Conservation (phyloP, 805 yeast genomes). For the Lachancea lanzarotensis region DNA sequence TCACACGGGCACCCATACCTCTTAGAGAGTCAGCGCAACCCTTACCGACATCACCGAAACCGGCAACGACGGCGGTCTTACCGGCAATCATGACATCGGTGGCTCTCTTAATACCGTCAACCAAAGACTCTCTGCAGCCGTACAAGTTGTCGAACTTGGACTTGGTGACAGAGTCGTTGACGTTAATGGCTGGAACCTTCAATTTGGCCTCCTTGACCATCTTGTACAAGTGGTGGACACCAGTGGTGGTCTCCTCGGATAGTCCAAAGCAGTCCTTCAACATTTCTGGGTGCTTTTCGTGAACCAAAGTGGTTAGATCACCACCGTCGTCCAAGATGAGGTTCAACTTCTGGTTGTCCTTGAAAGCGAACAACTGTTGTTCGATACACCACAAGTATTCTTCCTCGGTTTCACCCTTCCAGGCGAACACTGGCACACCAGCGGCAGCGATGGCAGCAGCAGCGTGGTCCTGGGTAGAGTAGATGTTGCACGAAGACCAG, state of each 20-base stretch:
- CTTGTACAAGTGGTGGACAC: slow-evolving; percentile 98
- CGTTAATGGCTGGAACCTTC: slow-evolving; percentile 99
- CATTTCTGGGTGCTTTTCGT: slow-evolving; percentile 97
- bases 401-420: slow-evolving; percentile 99
- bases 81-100: slow-evolving; percentile 99
- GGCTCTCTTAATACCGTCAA: slow-evolving; percentile 99
- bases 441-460: slow-evolving; percentile 99
- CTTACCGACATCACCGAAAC: slow-evolving; percentile 99
- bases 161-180: slow-evolving; percentile 97
- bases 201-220: slow-evolving; percentile 81
- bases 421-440: slow-evolving; percentile 98
- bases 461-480: slow-evolving; percentile 99
- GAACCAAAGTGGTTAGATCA: slow-evolving; percentile 93
- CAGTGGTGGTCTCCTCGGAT: slow-evolving; percentile 99
- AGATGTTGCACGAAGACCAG: slow-evolving; percentile 98
- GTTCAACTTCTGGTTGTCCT: slow-evolving; percentile 91
- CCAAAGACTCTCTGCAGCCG: slow-evolving; percentile 98
- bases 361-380: slow-evolving; percentile 97
- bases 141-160: slow-evolving; percentile 98
- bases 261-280: slow-evolving; percentile 91
- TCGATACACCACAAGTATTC: slow-evolving; percentile 99
- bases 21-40: slow-evolving; percentile 99
- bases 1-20: slow-evolving; percentile 99
- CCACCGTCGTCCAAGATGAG: slow-evolving; percentile 99
- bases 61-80: slow-evolving; percentile 97